A percentile compares a stretch with the other conserved stretches of the same genome.
phyloP scores from a whole-genome alignment of 2,329 filamentous ascomycete genomes.

The Torrubiella hemipterigena region DNA sequence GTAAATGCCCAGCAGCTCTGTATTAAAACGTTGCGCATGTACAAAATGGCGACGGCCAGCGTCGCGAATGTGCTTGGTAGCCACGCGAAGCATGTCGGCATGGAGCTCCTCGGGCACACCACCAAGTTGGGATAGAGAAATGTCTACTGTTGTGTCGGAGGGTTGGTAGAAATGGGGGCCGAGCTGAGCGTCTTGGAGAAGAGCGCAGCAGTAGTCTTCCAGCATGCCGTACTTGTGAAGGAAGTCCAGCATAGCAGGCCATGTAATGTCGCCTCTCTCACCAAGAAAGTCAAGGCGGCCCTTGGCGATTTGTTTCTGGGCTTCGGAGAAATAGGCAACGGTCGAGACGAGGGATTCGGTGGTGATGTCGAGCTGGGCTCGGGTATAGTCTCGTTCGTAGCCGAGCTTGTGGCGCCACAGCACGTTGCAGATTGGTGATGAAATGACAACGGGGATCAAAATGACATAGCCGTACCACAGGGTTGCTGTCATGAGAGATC shows the following conservation, averaged over 20 bases:
- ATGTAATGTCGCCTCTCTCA: slow-evolving; percentile 1
- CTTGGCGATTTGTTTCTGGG: not conserved
- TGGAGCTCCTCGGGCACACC: slow-evolving; percentile 1
- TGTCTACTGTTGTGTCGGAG: not conserved
- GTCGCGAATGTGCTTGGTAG: slow-evolving; percentile 1
- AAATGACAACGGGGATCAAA: slow-evolving; percentile 34
- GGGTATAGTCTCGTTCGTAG: slow-evolving; percentile 20
- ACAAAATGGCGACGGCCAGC: slow-evolving; percentile 4
- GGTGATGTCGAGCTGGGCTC: slow-evolving; percentile 4
- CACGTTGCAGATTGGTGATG: slow-evolving; percentile 32
- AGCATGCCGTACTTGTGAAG: slow-evolving; percentile 4
- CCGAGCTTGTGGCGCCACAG: slow-evolving; percentile 34
- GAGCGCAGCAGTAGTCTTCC: slow-evolving; percentile 4
- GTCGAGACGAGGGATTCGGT: slow-evolving; percentile 1
- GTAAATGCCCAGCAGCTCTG: slow-evolving; percentile 5
- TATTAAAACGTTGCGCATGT: slow-evolving; percentile 4
- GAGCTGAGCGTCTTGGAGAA: slow-evolving; percentile 1
- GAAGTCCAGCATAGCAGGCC: slow-evolving; percentile 1
- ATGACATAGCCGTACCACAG: slow-evolving; percentile 41
- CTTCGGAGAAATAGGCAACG: slow-evolving; percentile 2
- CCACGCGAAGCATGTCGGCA: slow-evolving; percentile 1
- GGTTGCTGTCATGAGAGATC: slow-evolving; percentile 35
- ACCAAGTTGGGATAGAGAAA: slow-evolving; percentile 4
- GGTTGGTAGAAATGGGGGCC: slow-evolving; percentile 1
- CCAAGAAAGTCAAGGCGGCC: not conserved